A percentile compares a stretch with the other conserved stretches of the same genome.
phyloP scores from a whole-genome alignment of 2,329 filamentous ascomycete genomes.

The Calonectria multiphialidica region DNA sequence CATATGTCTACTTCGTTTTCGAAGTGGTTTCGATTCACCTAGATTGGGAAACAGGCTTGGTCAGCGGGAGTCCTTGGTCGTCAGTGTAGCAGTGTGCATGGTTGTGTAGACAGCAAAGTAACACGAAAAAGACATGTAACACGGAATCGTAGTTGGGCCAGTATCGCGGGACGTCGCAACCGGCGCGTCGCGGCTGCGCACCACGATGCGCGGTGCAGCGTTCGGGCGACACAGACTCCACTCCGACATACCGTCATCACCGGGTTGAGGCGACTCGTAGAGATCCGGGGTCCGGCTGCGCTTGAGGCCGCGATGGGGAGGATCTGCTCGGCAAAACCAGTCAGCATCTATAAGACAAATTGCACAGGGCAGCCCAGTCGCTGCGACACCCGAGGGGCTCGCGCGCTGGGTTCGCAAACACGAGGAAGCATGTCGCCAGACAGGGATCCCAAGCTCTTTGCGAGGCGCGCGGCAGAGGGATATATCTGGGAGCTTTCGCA shows the following conservation, averaged over 20 bases:
- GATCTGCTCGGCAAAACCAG: constrained; percentile 51
- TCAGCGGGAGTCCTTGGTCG: constrained; percentile 31
- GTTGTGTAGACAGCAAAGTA: constrained; percentile 40
- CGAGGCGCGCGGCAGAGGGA: constrained; percentile 3
- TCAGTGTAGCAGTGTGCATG: constrained; percentile 7
- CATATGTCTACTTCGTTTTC: constrained; percentile 72
- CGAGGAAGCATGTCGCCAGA: not conserved
- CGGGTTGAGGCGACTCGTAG: constrained; percentile 65
- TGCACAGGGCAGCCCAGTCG: not conserved
- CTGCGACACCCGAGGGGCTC: constrained; percentile 18
- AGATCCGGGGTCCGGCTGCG: constrained; percentile 81
- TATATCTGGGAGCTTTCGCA: constrained; percentile 9
- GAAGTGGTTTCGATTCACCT: constrained; percentile 62
- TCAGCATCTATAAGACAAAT: constrained; percentile 42
- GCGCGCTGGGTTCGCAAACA: constrained; percentile 18
- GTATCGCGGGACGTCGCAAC: constrained; percentile 32
- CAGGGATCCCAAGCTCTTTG: not conserved
- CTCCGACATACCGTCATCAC: constrained; percentile 79
- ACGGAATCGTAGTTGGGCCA: constrained; percentile 33
- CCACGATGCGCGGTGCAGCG: constrained; percentile 49
- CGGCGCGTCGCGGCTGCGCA: constrained; percentile 36
- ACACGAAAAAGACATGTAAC: constrained; percentile 49
- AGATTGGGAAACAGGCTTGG: constrained; percentile 45
- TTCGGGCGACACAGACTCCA: constrained; percentile 48
- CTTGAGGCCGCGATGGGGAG: constrained; percentile 78